These are phyloP conservation scores for Diaporthe ilicicola DNA, from an alignment of 2,329 filamentous ascomycete species.

Conservation along the genomic window DNA sequence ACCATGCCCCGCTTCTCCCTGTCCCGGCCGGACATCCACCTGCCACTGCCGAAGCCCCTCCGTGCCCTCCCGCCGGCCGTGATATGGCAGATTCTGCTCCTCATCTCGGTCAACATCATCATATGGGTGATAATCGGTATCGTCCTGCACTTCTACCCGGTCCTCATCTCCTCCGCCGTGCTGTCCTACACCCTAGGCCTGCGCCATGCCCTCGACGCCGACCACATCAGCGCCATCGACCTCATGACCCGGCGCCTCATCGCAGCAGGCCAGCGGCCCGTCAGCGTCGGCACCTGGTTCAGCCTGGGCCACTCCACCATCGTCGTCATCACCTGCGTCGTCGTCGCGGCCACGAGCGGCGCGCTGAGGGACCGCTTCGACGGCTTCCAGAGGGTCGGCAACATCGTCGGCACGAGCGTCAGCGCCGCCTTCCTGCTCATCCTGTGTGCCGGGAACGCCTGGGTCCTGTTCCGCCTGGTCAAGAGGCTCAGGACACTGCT, in stretches of 20 bases:
- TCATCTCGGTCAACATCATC: slow-evolving; percentile 60
- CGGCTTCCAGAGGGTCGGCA: slow-evolving; percentile 80
- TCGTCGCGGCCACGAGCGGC: slow-evolving; percentile 89
- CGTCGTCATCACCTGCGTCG: slow-evolving; percentile 87
- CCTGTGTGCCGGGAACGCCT: slow-evolving; percentile 83
- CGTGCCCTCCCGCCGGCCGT: slow-evolving; percentile 43
- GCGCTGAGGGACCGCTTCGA: slow-evolving; percentile 84
- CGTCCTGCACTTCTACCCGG: slow-evolving; percentile 61
- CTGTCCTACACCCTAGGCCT: slow-evolving; percentile 90
- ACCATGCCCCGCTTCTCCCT: slow-evolving; percentile 34
- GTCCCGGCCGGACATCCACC: slow-evolving; percentile 24
- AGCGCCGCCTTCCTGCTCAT: slow-evolving; percentile 85
- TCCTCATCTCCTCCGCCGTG: slow-evolving; percentile 80
- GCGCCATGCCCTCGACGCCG: slow-evolving; percentile 96
- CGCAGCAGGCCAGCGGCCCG: slow-evolving; percentile 83
- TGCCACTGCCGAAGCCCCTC: slow-evolving; percentile 41
- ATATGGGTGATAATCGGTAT: slow-evolving; percentile 64
- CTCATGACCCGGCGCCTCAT: slow-evolving; percentile 92
- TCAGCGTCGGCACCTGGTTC: slow-evolving; percentile 95
- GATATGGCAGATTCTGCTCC: slow-evolving; percentile 58
- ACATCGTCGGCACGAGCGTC: slow-evolving; percentile 88
- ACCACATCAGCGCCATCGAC: slow-evolving; percentile 88
- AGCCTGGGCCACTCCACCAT: slow-evolving; percentile 93
- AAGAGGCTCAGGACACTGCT: slow-evolving; percentile 72
- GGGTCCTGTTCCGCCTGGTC: slow-evolving; percentile 84